Percentiles rank a stretch among this genome's conserved stretches.
These are phyloP conservation scores for Solanum chiquidenum DNA, from an alignment of 257 asterid genomes.

Conservation along the genomic window DNA sequence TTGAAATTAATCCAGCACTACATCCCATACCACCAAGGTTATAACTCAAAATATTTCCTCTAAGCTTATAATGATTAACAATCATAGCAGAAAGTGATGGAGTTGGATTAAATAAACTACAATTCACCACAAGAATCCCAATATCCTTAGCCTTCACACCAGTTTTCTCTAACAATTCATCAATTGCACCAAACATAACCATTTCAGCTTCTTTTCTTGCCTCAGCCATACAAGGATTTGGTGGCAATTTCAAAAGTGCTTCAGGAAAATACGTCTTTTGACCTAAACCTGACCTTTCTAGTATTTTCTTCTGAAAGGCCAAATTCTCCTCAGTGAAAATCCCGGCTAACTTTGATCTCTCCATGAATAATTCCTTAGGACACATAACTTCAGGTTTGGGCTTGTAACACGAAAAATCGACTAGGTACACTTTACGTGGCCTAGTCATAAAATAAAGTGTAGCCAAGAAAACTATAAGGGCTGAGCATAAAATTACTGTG, in stretches of 20 bases:
- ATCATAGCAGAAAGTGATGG: constrained; percentile 73
- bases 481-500: constrained; percentile 26
- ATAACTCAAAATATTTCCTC: constrained; percentile 60
- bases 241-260: constrained; percentile 36
- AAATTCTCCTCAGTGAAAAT: constrained; percentile 39
- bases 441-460: constrained; percentile 56
- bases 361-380: constrained; percentile 41
- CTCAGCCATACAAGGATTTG: constrained; percentile 47
- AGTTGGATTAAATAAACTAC: constrained; percentile 64
- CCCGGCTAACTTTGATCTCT: constrained; percentile 23
- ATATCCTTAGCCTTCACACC: constrained; percentile 60
- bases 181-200: constrained; percentile 77
- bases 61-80: constrained; percentile 63
- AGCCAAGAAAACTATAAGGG: constrained; percentile 34
- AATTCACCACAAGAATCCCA: constrained; percentile 64
- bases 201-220: constrained; percentile 59
- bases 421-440: constrained; percentile 45
- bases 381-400: constrained; percentile 35
- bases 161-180: constrained; percentile 45
- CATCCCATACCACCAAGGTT: constrained; percentile 92
- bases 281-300: constrained; percentile 67
- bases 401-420: constrained; percentile 67
- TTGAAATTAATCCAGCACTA: constrained; percentile 75
- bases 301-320: constrained; percentile 43
- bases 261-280: constrained; percentile 61